Percentiles rank a stretch among this genome's conserved stretches.
These are phyloP conservation scores for Prunus persica DNA, from an alignment of 306 rosid genomes.

Conservation along the genomic window DNA sequence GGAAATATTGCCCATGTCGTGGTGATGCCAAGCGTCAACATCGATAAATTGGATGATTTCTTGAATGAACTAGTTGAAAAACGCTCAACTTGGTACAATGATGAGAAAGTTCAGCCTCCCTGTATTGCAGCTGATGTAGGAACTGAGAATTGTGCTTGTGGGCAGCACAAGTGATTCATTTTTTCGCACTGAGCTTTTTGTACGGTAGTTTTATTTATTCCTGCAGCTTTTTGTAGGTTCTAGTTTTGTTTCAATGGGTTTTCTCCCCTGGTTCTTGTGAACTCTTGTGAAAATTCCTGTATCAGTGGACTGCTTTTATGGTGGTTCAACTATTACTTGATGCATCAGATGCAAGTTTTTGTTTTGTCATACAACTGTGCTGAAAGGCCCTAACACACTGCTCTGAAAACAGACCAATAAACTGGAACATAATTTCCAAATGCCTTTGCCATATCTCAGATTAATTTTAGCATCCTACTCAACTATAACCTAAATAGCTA, in stretches of 20 bases:
- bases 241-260: background rate
- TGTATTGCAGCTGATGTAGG: conserved; percentile 53
- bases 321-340: background rate
- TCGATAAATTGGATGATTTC: conserved; percentile 52
- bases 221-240: background rate
- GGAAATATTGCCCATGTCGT: conserved; percentile 65
- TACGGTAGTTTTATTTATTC: conserved; percentile 12
- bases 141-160: conserved; percentile 43
- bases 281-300: background rate
- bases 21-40: conserved; percentile 54
- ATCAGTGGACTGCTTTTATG: background rate
- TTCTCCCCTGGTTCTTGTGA: background rate
- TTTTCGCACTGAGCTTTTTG: background rate
- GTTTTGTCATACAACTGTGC: too few species aligned
- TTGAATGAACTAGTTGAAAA: conserved; percentile 33
- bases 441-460: too few species aligned
- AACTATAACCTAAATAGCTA: too few species aligned
- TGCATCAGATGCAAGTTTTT: too few species aligned
- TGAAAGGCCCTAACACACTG: too few species aligned
- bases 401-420: too few species aligned
- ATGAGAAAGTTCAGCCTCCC: conserved; percentile 26
- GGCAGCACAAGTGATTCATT: conserved; percentile 30
- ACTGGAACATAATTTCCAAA: too few species aligned
- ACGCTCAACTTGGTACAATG: conserved; percentile 37
- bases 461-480: too few species aligned